Percentiles rank a stretch among this genome's conserved stretches.
These are phyloP conservation scores for Rubia tinctorum DNA, from an alignment of 305 asterid species.

Conservation along the genomic window DNA sequence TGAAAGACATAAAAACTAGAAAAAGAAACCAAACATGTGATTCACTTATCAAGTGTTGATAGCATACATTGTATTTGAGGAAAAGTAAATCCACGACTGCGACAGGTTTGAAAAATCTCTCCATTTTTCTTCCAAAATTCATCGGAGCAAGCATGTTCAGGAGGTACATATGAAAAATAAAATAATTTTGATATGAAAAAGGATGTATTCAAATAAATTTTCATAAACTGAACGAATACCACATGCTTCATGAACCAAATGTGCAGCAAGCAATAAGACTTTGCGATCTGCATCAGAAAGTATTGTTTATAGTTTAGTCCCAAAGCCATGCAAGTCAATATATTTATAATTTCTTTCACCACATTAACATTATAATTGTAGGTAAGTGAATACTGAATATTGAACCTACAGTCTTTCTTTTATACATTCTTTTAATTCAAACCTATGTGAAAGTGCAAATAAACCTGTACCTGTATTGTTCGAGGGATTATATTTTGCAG, in stretches of 20 bases:
- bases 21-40: neutral
- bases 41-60: neutral
- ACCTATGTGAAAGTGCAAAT: no score
- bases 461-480: no score
- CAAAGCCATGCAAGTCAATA: no score
- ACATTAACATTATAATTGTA: no score
- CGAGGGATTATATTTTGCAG: no score
- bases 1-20: neutral
- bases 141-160: conserved; percentile 18
- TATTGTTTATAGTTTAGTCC: no score
- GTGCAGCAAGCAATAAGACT: conserved; percentile 11
- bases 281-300: conserved; percentile 4
- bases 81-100: conserved; percentile 5
- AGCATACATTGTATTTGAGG: conserved; percentile 8
- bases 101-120: conserved; percentile 14
- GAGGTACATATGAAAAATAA: conserved; percentile 4
- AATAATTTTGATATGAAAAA: conserved; percentile 1
- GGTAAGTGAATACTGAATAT: no score
- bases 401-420: no score
- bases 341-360: no score
- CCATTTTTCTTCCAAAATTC: conserved; percentile 25
- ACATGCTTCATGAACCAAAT: conserved; percentile 1
- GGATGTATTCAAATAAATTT: neutral
- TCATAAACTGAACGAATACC: neutral
- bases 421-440: no score